phyloP scores from a whole-genome alignment of 495 filamentous ascomycete genomes.

The Podospora fimiseda region DNA sequence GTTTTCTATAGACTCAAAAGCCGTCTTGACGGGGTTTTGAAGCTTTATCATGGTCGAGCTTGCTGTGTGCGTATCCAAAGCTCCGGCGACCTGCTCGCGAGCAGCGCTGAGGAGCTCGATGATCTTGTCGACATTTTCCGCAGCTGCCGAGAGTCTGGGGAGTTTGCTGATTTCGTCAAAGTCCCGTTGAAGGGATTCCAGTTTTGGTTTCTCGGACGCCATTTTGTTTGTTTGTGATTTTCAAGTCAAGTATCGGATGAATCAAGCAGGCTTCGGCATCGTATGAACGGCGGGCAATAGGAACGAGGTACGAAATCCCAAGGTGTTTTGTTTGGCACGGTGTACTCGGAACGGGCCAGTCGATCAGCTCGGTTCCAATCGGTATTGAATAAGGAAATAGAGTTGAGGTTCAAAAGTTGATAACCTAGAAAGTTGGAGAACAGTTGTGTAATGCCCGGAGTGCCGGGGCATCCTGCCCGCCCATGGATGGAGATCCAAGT shows the following conservation, averaged over 20 bases:
- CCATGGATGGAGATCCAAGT: no score
- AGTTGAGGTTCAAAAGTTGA: no score
- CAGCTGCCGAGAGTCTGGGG: slow-evolving; percentile 62
- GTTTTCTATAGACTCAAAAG: slow-evolving; percentile 70
- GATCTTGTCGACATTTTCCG: slow-evolving; percentile 71
- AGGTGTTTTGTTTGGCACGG: no score
- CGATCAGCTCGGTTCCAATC: no score
- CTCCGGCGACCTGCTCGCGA: slow-evolving; percentile 57
- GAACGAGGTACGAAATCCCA: no score
- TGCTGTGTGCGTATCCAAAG: slow-evolving; percentile 61
- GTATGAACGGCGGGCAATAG: neutral
- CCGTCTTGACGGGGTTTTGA: slow-evolving; percentile 71
- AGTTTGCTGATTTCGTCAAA: slow-evolving; percentile 61
- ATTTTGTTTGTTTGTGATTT: slow-evolving; percentile 1
- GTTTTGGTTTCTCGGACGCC: slow-evolving; percentile 11
- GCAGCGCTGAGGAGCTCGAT: slow-evolving; percentile 70
- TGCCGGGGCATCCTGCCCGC: no score
- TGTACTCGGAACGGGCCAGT: no score
- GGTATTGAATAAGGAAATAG: no score
- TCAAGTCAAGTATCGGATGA: neutral
- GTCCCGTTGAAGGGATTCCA: slow-evolving; percentile 56
- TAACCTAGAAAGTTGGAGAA: no score
- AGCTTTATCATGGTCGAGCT: slow-evolving; percentile 70
- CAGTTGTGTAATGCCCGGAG: no score
- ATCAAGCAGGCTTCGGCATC: neutral